Conservation (phyloP, 305 asterid species). For the Solanum hybrid region DNA sequence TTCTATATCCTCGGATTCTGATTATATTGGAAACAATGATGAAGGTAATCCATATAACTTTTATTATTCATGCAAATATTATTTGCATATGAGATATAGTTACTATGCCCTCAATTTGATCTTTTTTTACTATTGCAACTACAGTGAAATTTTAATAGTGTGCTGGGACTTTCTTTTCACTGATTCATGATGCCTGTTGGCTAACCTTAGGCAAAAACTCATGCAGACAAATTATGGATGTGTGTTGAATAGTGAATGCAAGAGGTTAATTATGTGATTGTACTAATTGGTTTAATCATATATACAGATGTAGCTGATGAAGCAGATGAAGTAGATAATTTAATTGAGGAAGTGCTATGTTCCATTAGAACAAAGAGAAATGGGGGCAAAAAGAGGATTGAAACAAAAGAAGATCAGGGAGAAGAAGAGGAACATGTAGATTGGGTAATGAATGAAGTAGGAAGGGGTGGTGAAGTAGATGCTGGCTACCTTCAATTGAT, state of each 20-base stretch:
- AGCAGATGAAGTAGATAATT: neutral
- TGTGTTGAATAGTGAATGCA: neutral
- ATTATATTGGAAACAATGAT: constrained; percentile 22
- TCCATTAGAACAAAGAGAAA: constrained; percentile 30
- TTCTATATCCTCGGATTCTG: constrained; percentile 36
- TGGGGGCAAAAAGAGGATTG: constrained; percentile 19
- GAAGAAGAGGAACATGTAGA: neutral
- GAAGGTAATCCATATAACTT: constrained; percentile 28
- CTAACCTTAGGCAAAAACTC: neutral
- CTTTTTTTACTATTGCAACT: neutral
- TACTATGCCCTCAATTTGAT: neutral
- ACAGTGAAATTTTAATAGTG: neutral
- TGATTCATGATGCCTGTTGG: neutral
- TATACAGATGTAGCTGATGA: constrained; percentile 34
- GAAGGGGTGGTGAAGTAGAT: neutral
- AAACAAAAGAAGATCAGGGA: constrained; percentile 6
- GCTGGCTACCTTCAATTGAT: constrained; percentile 1
- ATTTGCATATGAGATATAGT: neutral
- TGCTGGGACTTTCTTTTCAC: neutral
- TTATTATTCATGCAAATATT: neutral
- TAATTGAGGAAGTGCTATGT: constrained; percentile 21
- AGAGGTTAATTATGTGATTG: neutral
- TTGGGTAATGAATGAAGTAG: neutral
- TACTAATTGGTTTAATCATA: neutral
- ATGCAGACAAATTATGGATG: neutral